Conservation (phyloP, 257 asterid genomes). For the Solanum chmielewskii region DNA sequence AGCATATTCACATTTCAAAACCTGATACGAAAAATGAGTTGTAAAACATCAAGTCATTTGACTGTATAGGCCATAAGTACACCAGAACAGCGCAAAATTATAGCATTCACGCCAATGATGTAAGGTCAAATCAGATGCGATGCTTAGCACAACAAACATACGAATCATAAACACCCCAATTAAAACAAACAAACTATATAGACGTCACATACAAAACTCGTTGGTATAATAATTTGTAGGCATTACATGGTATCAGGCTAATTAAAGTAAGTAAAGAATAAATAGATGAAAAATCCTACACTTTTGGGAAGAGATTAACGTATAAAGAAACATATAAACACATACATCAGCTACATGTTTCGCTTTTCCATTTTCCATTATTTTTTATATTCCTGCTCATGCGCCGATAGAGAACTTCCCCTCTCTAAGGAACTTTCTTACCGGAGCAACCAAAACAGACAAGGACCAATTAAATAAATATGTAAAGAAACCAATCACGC, state of each 20-base stretch:
- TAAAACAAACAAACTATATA: background rate
- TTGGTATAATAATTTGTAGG: background rate
- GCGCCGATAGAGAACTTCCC: background rate
- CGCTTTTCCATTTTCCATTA: background rate
- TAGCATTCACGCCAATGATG: background rate
- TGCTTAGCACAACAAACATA: background rate
- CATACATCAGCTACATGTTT: background rate
- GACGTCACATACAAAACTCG: background rate
- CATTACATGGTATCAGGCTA: background rate
- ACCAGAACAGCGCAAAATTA: background rate
- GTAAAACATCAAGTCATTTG: background rate
- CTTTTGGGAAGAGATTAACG: background rate
- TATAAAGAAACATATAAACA: background rate
- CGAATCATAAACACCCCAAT: background rate
- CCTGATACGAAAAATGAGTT: slow-evolving; percentile 28
- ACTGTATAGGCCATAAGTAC: background rate
- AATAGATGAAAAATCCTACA: background rate
- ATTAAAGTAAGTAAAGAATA: background rate
- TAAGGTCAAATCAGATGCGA: background rate
- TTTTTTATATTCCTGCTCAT: background rate
- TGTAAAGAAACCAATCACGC: background rate
- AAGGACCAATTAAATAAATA: background rate
- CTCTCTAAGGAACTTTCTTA: no score
- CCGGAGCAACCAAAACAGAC: background rate
- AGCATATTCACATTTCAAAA: slow-evolving; percentile 85